Conservation (phyloP, 2,329 filamentous ascomycete species). For the Myriosclerotinia duriaeana region DNA sequence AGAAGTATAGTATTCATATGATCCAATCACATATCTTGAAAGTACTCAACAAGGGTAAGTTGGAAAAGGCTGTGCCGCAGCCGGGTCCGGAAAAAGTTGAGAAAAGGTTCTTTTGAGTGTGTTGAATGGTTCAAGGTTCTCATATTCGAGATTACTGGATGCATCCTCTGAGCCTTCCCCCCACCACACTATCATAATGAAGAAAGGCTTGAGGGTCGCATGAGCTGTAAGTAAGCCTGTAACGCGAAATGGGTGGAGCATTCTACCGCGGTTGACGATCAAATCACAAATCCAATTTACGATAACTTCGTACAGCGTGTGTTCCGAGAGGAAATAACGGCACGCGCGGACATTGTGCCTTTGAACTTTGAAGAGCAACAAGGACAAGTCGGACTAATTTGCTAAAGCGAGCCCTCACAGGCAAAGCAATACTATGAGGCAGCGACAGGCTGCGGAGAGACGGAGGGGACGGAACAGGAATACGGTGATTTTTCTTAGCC, state of each 20-base stretch:
- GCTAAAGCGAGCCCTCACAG: constrained; percentile 10
- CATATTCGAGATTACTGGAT: constrained; percentile 14
- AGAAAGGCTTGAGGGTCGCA: constrained; percentile 30
- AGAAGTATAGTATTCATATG: neutral
- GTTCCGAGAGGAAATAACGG: constrained; percentile 25
- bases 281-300: constrained; percentile 26
- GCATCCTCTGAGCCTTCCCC: constrained; percentile 18
- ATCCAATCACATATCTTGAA: constrained; percentile 2
- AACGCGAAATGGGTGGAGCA: constrained; percentile 27
- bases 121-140: constrained; percentile 5
- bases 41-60: constrained; percentile 1
- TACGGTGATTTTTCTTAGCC: constrained; percentile 4
- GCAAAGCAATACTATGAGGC: constrained; percentile 21
- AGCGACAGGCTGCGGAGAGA: constrained; percentile 10
- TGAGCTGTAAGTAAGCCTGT: constrained; percentile 26
- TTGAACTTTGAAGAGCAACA: constrained; percentile 13
- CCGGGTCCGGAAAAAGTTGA: constrained; percentile 16
- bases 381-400: constrained; percentile 23
- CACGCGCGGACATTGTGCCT: constrained; percentile 26
- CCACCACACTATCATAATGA: constrained; percentile 21
- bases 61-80: constrained; percentile 25
- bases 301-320: constrained; percentile 22
- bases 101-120: constrained; percentile 10
- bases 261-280: constrained; percentile 32
- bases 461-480: constrained; percentile 9